Evolutionary conservation across 306 rosid species (phyloP).

Genomic region (Biancaea sappan): DNA sequence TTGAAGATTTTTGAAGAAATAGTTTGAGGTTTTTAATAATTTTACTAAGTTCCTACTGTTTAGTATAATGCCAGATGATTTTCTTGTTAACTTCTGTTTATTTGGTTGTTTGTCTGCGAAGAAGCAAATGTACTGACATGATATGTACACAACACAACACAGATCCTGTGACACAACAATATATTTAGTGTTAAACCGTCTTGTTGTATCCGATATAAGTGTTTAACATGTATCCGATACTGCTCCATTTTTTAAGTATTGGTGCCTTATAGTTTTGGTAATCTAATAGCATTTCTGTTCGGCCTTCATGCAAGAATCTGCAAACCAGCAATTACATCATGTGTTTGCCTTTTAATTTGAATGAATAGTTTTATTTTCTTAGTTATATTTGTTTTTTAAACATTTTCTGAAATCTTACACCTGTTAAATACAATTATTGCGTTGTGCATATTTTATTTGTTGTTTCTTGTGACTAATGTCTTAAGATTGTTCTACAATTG

Average conservation of each 20-base stretch:
- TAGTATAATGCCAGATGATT: constrained; percentile 16
- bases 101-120: background rate
- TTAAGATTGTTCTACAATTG: no score
- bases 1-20: constrained; percentile 58
- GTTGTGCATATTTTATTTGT: no score
- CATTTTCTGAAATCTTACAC: no score
- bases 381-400: no score
- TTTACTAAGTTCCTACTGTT: background rate
- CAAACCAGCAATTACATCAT: background rate
- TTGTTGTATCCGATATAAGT: no score
- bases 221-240: no score
- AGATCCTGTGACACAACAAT: background rate
- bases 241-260: background rate
- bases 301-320: background rate
- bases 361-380: no score
- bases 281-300: background rate
- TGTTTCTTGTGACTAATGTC: no score
- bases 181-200: background rate
- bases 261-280: background rate
- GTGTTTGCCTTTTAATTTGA: no score
- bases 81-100: background rate
- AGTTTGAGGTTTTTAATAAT: constrained; percentile 61
- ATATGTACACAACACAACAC: background rate
- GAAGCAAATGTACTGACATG: background rate
- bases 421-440: no score